Percentiles rank a stretch among this genome's conserved stretches.
Evolutionary conservation across 2,329 filamentous ascomycete species (phyloP).

Genomic region (Calonectria pseudoreteaudii): DNA sequence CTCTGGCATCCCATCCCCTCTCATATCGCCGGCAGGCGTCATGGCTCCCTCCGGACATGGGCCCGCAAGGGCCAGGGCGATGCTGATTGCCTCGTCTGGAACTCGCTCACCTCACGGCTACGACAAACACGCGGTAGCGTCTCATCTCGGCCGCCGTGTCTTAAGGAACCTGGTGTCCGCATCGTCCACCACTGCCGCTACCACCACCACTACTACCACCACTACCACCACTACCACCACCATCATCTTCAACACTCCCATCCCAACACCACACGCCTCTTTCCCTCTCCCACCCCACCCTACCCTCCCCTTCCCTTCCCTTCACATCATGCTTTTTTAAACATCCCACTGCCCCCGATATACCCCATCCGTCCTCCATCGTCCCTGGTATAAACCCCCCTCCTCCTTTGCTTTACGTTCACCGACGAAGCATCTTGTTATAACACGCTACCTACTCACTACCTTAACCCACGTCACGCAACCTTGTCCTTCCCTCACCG

Average conservation of each 20-base stretch:
- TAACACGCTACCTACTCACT: not conserved
- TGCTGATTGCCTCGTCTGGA: slow-evolving; percentile 8
- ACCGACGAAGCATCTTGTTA: not conserved
- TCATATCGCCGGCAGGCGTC: slow-evolving; percentile 20
- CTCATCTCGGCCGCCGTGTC: slow-evolving; percentile 32
- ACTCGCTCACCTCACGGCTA: slow-evolving; percentile 10
- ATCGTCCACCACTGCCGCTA: slow-evolving; percentile 4
- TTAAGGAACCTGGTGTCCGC: slow-evolving; percentile 24
- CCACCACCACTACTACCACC: not conserved
- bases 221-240: slow-evolving; percentile 3
- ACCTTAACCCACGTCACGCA: not conserved
- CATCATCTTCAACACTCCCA: slow-evolving; percentile 16
- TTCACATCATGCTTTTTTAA: slow-evolving; percentile 24
- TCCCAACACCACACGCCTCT: slow-evolving; percentile 15
- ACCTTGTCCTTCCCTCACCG: not conserved
- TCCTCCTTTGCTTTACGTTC: not conserved
- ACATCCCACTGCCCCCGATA: slow-evolving; percentile 19
- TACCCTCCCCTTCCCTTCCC: slow-evolving; percentile 2
- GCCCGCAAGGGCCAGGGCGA: slow-evolving; percentile 28
- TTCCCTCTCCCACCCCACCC: slow-evolving; percentile 18
- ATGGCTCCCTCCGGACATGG: slow-evolving; percentile 30
- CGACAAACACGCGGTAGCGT: slow-evolving; percentile 24
- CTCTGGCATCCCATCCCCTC: slow-evolving; percentile 19
- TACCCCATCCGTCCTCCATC: slow-evolving; percentile 22
- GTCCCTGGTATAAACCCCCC: slow-evolving; percentile 20